Evolutionary conservation across 805 yeast species (phyloP), one percentile per base, ranked within the genome.

Genomic region (Schwanniomyces occidentalis): DNA sequence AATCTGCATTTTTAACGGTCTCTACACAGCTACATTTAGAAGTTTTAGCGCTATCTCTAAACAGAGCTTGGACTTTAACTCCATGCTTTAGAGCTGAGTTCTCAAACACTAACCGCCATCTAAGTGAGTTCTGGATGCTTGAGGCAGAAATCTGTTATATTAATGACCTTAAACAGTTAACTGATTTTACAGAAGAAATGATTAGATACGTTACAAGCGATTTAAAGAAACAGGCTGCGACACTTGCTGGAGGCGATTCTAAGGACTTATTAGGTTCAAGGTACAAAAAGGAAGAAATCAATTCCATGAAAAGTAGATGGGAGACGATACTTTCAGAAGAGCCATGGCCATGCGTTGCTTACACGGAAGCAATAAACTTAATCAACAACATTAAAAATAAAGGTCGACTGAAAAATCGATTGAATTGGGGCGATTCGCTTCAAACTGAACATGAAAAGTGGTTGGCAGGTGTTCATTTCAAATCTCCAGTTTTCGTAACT

Each of bases 81-180:
- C 99, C 99, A 2, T 87, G 96, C 38, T 93, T 93, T 56, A 70
- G 99, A 44, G 98, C 99, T 0, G 99, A 93, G 52, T 75, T 75
- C 32, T 84, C 95, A 38, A 90, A 88, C 52, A 93, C 99, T 0
- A 85, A 80, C 49, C 72, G 99, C 33, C 99, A 93, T 57, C 61
- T 93, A 39, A 76, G 91, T 40, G 99, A 93, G 58, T 93, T 93
- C 58, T 93, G 97, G 97, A 90, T 93, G 97, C 61, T 93, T 2
- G 99, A 93, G 58, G 95, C 89, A 0, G 99, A 93, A 55, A 59
- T 88, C 14, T 80, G 87, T 6, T 85, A 85, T 56, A 61, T 84
- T 2, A 68, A 70, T 4, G 58, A 67, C 9, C 73, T 90, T 5
- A 52, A 54, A 3, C 83, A 82, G 40, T 59, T 93, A 37, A 82